phyloP scores from a whole-genome alignment of 2,329 filamentous ascomycete genomes.

The Fusarium nematophilum region DNA sequence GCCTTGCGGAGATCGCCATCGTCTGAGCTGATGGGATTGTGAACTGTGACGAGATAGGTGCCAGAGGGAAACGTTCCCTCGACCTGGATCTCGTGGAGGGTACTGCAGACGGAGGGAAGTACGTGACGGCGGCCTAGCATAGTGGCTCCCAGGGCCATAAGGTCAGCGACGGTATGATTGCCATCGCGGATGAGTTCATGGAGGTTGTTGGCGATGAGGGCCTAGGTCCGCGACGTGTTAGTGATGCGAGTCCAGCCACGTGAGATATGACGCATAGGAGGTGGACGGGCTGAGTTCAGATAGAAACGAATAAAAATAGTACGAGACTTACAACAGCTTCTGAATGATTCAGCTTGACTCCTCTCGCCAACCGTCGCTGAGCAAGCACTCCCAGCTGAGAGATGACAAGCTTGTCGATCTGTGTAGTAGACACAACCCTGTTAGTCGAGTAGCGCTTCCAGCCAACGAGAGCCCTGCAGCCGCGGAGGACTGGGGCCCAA shows the following conservation, averaged over 20 bases:
- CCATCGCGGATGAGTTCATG: slow-evolving; percentile 99
- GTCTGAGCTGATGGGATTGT: slow-evolving; percentile 86
- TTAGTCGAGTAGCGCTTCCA: slow-evolving; percentile 25
- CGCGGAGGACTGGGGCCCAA: slow-evolving; percentile 16
- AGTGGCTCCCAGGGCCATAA: slow-evolving; percentile 90
- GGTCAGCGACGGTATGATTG: slow-evolving; percentile 88
- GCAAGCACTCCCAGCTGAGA: slow-evolving; percentile 89
- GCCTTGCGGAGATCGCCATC: slow-evolving; percentile 89
- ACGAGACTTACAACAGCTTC: slow-evolving; percentile 77
- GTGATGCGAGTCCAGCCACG: slow-evolving; percentile 4
- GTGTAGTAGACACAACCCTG: slow-evolving; percentile 25
- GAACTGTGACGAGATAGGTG: slow-evolving; percentile 94
- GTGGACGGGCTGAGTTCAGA: too few relatives aligned
- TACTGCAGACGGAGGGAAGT: slow-evolving; percentile 81
- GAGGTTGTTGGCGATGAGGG: slow-evolving; percentile 86
- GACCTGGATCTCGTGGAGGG: slow-evolving; percentile 87
- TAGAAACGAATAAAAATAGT: background rate
- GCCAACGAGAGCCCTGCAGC: slow-evolving; percentile 15
- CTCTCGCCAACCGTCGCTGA: slow-evolving; percentile 87
- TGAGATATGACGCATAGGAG: background rate
- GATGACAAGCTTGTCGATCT: slow-evolving; percentile 97
- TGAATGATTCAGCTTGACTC: slow-evolving; percentile 88
- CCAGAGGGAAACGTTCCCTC: slow-evolving; percentile 93
- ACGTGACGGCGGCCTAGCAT: slow-evolving; percentile 96
- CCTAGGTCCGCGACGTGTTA: slow-evolving; percentile 56